Evolutionary conservation across 2,329 filamentous ascomycete species (phyloP).

Genomic region (Helminthosporium solani): DNA sequence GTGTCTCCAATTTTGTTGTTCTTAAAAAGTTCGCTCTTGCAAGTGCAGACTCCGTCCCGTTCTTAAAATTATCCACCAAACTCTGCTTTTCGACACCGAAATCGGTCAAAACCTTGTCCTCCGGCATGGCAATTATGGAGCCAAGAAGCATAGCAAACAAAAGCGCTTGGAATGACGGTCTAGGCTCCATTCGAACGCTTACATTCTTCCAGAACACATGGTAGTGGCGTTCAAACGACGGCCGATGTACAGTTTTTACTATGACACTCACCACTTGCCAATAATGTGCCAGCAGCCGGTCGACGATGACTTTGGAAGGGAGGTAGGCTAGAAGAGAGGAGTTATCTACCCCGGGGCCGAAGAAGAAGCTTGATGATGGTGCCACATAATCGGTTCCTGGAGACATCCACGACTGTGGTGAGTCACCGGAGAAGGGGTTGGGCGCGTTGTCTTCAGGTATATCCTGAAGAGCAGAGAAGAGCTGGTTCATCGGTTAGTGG

Average conservation of each 20-base stretch:
- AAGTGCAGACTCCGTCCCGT: constrained; percentile 67
- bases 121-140: constrained; percentile 65
- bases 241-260: constrained; percentile 66
- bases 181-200: constrained; percentile 60
- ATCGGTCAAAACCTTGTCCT: constrained; percentile 52
- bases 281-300: constrained; percentile 66
- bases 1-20: constrained; percentile 70
- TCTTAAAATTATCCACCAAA: constrained; percentile 56
- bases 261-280: constrained; percentile 68
- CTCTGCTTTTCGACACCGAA: constrained; percentile 59
- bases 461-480: constrained; percentile 26
- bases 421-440: constrained; percentile 14
- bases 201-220: constrained; percentile 65
- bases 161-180: constrained; percentile 65
- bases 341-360: constrained; percentile 53
- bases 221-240: constrained; percentile 67
- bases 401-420: constrained; percentile 54
- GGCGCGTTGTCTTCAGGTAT: constrained; percentile 19
- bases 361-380: constrained; percentile 67
- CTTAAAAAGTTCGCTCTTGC: constrained; percentile 69
- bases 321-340: constrained; percentile 59
- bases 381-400: constrained; percentile 67
- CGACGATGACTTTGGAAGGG: constrained; percentile 58
- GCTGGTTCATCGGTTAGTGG: constrained; percentile 25
- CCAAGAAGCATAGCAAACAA: constrained; percentile 71